Percentiles rank a stretch among this genome's conserved stretches.
Conservation (phyloP, 805 yeast genomes). For the Candida montana region DNA sequence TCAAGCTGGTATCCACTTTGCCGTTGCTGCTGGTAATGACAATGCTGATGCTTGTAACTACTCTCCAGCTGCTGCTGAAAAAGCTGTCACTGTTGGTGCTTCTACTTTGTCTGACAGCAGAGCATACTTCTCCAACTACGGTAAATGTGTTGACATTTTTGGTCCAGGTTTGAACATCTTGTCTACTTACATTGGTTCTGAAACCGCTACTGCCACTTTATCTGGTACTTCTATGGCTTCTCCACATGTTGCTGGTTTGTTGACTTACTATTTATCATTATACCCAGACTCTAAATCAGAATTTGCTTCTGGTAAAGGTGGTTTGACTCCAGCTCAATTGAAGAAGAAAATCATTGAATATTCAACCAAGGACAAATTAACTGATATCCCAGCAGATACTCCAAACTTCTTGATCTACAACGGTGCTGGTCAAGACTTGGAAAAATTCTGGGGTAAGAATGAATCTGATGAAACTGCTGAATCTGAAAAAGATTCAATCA, state of each 20-base stretch:
- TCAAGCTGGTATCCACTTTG: conserved; percentile 81
- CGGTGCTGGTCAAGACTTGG: conserved; percentile 71
- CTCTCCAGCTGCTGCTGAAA: conserved; percentile 85
- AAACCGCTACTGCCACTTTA: conserved; percentile 69
- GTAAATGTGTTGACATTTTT: conserved; percentile 91
- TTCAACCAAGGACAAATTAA: conserved; percentile 54
- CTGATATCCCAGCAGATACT: conserved; percentile 65
- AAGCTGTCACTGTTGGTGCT: conserved; percentile 92
- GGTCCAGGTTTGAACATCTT: conserved; percentile 93
- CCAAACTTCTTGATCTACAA: conserved; percentile 75
- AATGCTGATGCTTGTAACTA: conserved; percentile 87
- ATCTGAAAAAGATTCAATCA: conserved; percentile 2
- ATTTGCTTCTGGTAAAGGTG: conserved; percentile 47
- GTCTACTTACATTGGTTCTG: conserved; percentile 78
- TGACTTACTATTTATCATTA: conserved; percentile 82
- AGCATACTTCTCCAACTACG: conserved; percentile 94
- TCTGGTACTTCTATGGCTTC: conserved; percentile 99
- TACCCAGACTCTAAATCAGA: conserved; percentile 71
- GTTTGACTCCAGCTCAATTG: conserved; percentile 66
- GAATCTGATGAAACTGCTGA: conserved; percentile 3
- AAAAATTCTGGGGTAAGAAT: conserved; percentile 25
- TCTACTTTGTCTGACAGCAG: conserved; percentile 82
- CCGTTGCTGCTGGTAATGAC: conserved; percentile 96
- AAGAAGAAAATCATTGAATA: conserved; percentile 70
- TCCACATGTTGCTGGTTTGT: conserved; percentile 90